phyloP scores from a whole-genome alignment of 2,329 filamentous ascomycete genomes.

The Fusarium abutilonis region DNA sequence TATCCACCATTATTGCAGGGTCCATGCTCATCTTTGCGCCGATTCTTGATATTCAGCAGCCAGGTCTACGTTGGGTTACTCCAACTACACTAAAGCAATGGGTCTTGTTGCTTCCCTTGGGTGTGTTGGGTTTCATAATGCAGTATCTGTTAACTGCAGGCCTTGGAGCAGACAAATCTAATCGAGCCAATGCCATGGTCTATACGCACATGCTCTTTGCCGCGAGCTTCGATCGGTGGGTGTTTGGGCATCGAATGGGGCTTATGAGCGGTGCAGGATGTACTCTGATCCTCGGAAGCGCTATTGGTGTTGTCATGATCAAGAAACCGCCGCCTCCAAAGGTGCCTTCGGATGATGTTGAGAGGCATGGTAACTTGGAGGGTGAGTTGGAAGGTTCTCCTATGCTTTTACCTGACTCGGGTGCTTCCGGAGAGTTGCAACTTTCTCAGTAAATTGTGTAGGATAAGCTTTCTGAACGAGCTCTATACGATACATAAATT shows the following conservation, averaged over 20 bases:
- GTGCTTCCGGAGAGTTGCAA: slow-evolving; percentile 38
- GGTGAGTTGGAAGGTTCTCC: slow-evolving; percentile 52
- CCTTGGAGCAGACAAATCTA: slow-evolving; percentile 74
- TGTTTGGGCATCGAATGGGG: slow-evolving; percentile 63
- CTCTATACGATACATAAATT: not conserved
- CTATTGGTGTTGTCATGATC: slow-evolving; percentile 60
- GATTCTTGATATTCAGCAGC: slow-evolving; percentile 57
- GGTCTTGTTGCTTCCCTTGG: slow-evolving; percentile 73
- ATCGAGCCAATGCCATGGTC: slow-evolving; percentile 66
- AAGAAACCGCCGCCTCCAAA: slow-evolving; percentile 51
- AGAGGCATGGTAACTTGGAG: slow-evolving; percentile 46
- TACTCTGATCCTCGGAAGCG: slow-evolving; percentile 63
- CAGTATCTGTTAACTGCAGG: slow-evolving; percentile 87
- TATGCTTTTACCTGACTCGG: slow-evolving; percentile 52
- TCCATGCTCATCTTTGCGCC: slow-evolving; percentile 66
- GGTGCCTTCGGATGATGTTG: slow-evolving; percentile 47
- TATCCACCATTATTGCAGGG: slow-evolving; percentile 74
- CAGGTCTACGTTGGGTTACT: slow-evolving; percentile 56
- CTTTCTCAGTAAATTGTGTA: slow-evolving; percentile 22
- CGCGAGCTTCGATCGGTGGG: slow-evolving; percentile 60
- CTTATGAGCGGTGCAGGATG: slow-evolving; percentile 61
- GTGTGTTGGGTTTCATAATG: slow-evolving; percentile 80
- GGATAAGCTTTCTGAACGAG: not conserved
- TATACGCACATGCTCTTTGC: slow-evolving; percentile 69
- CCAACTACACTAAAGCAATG: slow-evolving; percentile 64